These are phyloP conservation scores for Saccharata proteae DNA, from an alignment of 2,329 filamentous ascomycete species.

Conservation along the genomic window DNA sequence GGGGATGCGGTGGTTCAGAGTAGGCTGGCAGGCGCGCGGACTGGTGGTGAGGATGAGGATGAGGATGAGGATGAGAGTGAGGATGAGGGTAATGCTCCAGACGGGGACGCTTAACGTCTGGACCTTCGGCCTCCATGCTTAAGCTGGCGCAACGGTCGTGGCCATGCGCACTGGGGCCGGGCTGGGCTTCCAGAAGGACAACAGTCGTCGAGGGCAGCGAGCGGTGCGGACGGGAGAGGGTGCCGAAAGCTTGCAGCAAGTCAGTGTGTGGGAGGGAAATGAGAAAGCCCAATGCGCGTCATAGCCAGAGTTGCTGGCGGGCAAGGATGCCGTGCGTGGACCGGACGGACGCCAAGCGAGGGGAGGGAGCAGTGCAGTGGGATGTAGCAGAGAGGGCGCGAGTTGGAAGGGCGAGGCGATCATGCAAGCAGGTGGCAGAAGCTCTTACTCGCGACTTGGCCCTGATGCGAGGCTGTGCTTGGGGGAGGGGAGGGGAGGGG, in stretches of 20 bases:
- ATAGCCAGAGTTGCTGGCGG: constrained; percentile 8
- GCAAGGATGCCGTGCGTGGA: constrained; percentile 9
- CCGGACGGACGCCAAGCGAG: constrained; percentile 9
- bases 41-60: constrained; percentile 4
- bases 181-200: no score
- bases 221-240: constrained; percentile 8
- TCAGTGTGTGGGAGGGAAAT: constrained; percentile 9
- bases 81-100: constrained; percentile 6
- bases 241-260: constrained; percentile 9
- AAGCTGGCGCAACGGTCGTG: constrained; percentile 9
- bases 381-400: constrained; percentile 6
- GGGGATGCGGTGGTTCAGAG: constrained; percentile 5
- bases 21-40: no score
- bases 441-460: constrained; percentile 5
- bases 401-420: constrained; percentile 8
- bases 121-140: constrained; percentile 10
- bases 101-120: constrained; percentile 10
- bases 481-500: constrained; percentile 6
- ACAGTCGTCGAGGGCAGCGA: no score
- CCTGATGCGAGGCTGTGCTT: constrained; percentile 3
- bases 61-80: constrained; percentile 5
- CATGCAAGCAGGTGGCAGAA: no score
- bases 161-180: constrained; percentile 9
- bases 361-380: no score
- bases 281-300: constrained; percentile 10